These are phyloP conservation scores for Quercus dentata DNA, from an alignment of 306 rosid species.

Conservation along the genomic window DNA sequence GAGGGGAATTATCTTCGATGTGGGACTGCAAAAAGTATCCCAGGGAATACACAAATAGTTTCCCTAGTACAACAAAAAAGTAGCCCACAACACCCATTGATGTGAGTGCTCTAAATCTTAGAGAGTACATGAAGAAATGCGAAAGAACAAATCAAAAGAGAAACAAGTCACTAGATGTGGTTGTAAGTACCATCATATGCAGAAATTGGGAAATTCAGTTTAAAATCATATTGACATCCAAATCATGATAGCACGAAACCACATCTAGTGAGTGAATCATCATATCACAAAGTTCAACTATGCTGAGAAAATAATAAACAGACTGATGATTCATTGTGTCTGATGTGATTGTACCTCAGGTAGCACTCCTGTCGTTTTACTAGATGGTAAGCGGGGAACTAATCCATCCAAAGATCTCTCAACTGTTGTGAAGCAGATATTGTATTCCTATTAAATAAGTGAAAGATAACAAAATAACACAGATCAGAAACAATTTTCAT, in stretches of 20 bases:
- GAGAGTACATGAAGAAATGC: no score
- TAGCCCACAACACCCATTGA: no score
- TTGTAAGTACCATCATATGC: not conserved
- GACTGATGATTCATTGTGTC: not conserved
- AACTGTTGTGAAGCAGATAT: conserved; percentile 96
- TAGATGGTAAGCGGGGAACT: conserved; percentile 69
- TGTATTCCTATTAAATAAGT: conserved; percentile 69
- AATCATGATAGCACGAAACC: not conserved
- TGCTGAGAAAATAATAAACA: not conserved
- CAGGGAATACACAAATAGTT: no score
- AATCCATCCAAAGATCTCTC: conserved; percentile 68
- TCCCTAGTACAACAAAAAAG: no score
- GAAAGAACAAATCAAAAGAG: not conserved
- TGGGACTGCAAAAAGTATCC: no score
- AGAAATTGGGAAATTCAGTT: not conserved
- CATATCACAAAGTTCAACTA: not conserved
- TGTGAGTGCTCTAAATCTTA: no score
- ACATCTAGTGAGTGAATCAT: not conserved
- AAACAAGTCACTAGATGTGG: not conserved
- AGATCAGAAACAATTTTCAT: conserved; percentile 12
- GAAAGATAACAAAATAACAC: conserved; percentile 12
- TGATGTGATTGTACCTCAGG: conserved; percentile 67
- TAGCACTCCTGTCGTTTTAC: conserved; percentile 72
- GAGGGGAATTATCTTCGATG: no score
- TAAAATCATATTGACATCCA: not conserved